Base-by-base conservation (phyloP, 2,329 filamentous ascomycete genomes). In the Sclerotinia minor region DNA sequence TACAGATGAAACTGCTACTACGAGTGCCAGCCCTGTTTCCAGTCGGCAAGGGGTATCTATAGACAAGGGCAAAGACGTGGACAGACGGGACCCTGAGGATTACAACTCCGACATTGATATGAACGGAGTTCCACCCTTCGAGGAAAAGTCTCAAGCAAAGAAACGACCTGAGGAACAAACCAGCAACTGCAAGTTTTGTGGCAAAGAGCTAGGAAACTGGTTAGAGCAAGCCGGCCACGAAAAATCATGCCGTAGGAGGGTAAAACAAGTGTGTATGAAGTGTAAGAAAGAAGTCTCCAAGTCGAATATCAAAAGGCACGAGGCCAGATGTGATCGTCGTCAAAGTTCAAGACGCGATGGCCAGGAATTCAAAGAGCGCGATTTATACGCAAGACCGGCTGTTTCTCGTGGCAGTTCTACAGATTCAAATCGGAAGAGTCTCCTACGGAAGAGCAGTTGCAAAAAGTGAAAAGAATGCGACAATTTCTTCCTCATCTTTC, bases 401-500 rank as follows among this genome's bases (percentile, higher is more conserved):
- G 41, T 15, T 61, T 26, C 58, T 57, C 24, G 6, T 17, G 50
- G 41, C 11, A 17, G 7, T 35, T 65, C 38, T 26, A 26, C 24
- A 5, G 29, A n/a, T 26, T 45, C 13, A 38, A 32, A 11, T 44
- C 26, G 7, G 41, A 26, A 19, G 9, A 44, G 0, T 24, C 21
- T 24, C 26, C 11, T 2, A 58, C 52, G n/a, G 21, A 65, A 47
- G 52, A 58, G 19, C 24, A 65, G 9, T 24, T 24, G 29, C 45
- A 26, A 19, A 67, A 63, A 17, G 45, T 54, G n/a, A 24, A 26
- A 21, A n/a, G 21, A 26, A 61, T 67, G 47, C 57, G 11, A 24
- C 1, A 53, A 7, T 0, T n/a, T 0, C 17, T 61, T n/a, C 57
- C 38, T 26, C 24, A 6, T 35, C 35, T 64, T 26, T 64, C 57